These are phyloP conservation scores for Sphagnum tenellum DNA, from an alignment of 225 moss, liverwort and hornwort species.

Conservation along the genomic window DNA sequence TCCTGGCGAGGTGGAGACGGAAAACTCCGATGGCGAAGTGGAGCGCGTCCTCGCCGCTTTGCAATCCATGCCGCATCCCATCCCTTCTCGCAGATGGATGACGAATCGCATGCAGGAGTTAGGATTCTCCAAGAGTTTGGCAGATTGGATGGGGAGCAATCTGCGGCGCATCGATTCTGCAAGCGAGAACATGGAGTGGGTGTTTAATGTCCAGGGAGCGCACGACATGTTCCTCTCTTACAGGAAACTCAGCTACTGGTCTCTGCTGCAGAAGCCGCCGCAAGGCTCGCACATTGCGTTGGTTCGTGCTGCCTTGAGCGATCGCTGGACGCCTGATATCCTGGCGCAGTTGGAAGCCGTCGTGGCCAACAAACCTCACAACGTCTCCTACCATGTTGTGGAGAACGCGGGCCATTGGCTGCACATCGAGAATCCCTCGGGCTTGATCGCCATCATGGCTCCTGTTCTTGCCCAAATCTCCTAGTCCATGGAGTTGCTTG, in stretches of 20 bases:
- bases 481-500: neutral
- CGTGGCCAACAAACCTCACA: slow-evolving; percentile 31
- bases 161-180: slow-evolving; percentile 46
- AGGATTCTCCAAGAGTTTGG: slow-evolving; percentile 71
- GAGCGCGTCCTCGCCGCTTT: slow-evolving; percentile 69
- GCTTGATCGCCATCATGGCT: slow-evolving; percentile 60
- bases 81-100: slow-evolving; percentile 96
- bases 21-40: slow-evolving; percentile 56
- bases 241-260: slow-evolving; percentile 62
- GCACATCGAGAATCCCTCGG: slow-evolving; percentile 69
- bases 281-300: slow-evolving; percentile 59
- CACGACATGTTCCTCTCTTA: slow-evolving; percentile 86
- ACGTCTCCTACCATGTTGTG: slow-evolving; percentile 49
- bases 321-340: slow-evolving; percentile 68
- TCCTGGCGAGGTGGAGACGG: slow-evolving; percentile 57
- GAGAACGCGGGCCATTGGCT: slow-evolving; percentile 95
- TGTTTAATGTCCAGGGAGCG: slow-evolving; percentile 71
- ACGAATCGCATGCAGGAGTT: slow-evolving; percentile 46
- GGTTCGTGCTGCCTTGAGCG: slow-evolving; percentile 65
- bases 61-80: slow-evolving; percentile 61
- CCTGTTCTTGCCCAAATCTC: slow-evolving; percentile 53
- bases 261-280: slow-evolving; percentile 63
- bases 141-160: slow-evolving; percentile 96
- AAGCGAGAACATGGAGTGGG: slow-evolving; percentile 80
- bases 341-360: slow-evolving; percentile 38